Percentiles rank a stretch among this genome's conserved stretches.
Conservation (phyloP, 2,329 filamentous ascomycete genomes). For the Colletotrichum eleusines region DNA sequence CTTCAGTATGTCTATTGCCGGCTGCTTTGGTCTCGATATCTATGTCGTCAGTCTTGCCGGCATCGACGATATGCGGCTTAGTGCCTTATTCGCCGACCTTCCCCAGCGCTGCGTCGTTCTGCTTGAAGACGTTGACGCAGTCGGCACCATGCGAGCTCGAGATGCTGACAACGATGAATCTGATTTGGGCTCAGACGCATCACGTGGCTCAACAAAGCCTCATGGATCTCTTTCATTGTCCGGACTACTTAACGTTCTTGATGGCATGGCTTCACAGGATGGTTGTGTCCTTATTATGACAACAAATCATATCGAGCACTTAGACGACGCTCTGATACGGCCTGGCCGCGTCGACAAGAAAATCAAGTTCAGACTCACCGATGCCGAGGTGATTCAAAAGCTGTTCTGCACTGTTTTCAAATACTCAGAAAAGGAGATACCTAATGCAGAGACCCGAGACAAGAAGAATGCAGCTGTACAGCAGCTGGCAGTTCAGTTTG, state of each 20-base stretch:
- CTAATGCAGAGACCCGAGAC: not conserved
- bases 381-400: not conserved
- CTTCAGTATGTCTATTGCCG: constrained; percentile 52
- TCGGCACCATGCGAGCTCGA: constrained; percentile 26
- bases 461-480: not conserved
- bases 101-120: constrained; percentile 53
- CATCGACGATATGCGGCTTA: constrained; percentile 48
- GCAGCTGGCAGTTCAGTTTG: not conserved
- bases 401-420: not conserved
- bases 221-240: constrained; percentile 37
- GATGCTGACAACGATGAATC: not conserved
- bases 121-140: constrained; percentile 55
- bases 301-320: constrained; percentile 45
- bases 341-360: constrained; percentile 68
- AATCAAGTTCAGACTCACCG: constrained; percentile 51
- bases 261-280: constrained; percentile 44
- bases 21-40: constrained; percentile 52
- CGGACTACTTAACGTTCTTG: constrained; percentile 45
- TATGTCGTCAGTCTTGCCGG: constrained; percentile 52
- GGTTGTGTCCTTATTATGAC: constrained; percentile 46
- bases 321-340: constrained; percentile 44
- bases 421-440: not conserved
- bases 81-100: constrained; percentile 50
- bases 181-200: not conserved
- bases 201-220: not conserved